Evolutionary conservation across 495 filamentous ascomycete genomes (phyloP).

Genomic region (Thermochaetoides thermophila): DNA sequence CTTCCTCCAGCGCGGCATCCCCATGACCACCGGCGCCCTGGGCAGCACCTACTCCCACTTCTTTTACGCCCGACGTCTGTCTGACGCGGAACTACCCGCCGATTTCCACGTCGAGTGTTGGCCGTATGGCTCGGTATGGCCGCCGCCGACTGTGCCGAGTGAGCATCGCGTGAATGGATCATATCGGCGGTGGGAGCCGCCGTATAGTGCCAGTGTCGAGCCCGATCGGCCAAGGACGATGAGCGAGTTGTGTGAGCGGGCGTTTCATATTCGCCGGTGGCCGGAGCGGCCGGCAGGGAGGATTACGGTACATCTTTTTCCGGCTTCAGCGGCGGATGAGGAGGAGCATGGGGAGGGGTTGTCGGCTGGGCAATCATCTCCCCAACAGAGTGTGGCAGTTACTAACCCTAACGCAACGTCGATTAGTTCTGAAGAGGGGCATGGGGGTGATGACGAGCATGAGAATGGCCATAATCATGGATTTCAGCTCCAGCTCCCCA

Average conservation of each 20-base stretch:
- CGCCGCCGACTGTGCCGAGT: conserved; percentile 54
- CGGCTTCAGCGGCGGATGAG: too few relatives aligned
- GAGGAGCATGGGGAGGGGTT: too few relatives aligned
- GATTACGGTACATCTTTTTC: too few relatives aligned
- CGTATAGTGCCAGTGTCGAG: conserved; percentile 9
- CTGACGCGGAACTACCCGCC: conserved; percentile 9
- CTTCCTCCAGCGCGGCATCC: conserved; percentile 32
- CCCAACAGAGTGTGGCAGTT: too few relatives aligned
- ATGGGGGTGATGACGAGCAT: too few relatives aligned
- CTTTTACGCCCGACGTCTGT: conserved; percentile 28
- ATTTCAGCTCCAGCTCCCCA: too few relatives aligned
- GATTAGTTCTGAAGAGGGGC: too few relatives aligned
- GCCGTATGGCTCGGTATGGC: conserved; percentile 49
- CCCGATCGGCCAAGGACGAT: conserved; percentile 28
- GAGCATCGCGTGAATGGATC: conserved; percentile 29
- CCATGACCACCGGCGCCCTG: conserved; percentile 30
- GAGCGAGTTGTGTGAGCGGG: conserved; percentile 41
- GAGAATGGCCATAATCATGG: too few relatives aligned
- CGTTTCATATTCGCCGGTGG: conserved; percentile 66
- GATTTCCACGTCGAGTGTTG: conserved; percentile 16
- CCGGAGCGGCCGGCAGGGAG: conserved; percentile 39
- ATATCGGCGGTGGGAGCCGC: conserved; percentile 10
- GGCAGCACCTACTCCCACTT: conserved; percentile 29
- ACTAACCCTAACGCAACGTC: too few relatives aligned
- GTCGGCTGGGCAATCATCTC: too few relatives aligned